A percentile compares a stretch with the other conserved stretches of the same genome.
Conservation (phyloP, 345 rosid species). For the Sonneratia caseolaris region DNA sequence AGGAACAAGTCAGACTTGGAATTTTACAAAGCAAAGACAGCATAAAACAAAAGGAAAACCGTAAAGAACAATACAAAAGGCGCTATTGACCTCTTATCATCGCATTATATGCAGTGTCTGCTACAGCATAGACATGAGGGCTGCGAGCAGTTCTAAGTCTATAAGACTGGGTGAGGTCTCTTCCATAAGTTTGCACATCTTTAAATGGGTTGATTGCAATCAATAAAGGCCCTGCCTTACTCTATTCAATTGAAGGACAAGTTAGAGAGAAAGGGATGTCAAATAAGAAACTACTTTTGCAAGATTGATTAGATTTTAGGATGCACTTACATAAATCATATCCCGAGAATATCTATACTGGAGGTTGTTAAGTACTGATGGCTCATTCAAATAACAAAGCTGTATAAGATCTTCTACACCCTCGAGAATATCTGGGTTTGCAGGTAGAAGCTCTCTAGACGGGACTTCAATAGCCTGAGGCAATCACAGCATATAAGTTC, state of each 20-base stretch:
- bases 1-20: background rate
- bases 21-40: constrained; percentile 6
- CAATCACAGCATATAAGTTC: constrained; percentile 16
- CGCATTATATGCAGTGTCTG: constrained; percentile 71
- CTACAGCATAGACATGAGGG: constrained; percentile 80
- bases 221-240: constrained; percentile 89
- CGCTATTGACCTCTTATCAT: constrained; percentile 74
- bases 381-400: constrained; percentile 93
- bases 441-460: constrained; percentile 67
- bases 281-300: constrained; percentile 4
- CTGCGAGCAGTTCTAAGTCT: constrained; percentile 45
- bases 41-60: constrained; percentile 6
- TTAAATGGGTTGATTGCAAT: constrained; percentile 88
- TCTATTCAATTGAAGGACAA: constrained; percentile 32
- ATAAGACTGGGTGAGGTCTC: constrained; percentile 42
- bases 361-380: constrained; percentile 83
- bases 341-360: constrained; percentile 61
- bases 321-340: constrained; percentile 69
- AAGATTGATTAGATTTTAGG: constrained; percentile 5
- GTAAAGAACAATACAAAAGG: background rate
- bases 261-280: constrained; percentile 9
- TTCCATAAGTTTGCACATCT: constrained; percentile 51
- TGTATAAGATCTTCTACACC: constrained; percentile 84
- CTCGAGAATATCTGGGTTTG: constrained; percentile 85
- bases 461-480: constrained; percentile 66